A percentile compares a stretch with the other conserved stretches of the same genome.
Conservation (phyloP, 2,329 filamentous ascomycete genomes). For the Clonostachys sp. region DNA sequence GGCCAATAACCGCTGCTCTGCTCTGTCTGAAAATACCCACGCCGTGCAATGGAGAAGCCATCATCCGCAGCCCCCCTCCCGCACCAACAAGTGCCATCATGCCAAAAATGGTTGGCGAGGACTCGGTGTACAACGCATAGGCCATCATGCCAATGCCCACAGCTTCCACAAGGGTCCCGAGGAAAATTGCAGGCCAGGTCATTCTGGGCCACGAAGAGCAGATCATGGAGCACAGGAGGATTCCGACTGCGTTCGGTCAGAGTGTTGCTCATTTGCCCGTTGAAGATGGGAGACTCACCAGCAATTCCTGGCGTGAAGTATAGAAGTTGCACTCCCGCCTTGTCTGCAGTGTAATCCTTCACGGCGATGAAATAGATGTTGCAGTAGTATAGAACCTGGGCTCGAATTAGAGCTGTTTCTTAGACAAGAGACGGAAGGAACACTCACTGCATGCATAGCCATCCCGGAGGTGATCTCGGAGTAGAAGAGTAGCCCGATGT, state of each 20-base stretch:
- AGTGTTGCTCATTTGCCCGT: too few relatives aligned
- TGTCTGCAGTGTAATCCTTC: slow-evolving; percentile 37
- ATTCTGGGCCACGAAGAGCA: slow-evolving; percentile 59
- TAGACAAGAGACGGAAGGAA: background rate
- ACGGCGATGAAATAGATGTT: slow-evolving; percentile 65
- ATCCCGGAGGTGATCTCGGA: slow-evolving; percentile 58
- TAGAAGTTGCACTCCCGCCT: slow-evolving; percentile 53
- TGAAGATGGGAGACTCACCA: slow-evolving; percentile 24
- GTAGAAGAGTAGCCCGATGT: slow-evolving; percentile 57
- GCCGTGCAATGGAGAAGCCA: slow-evolving; percentile 59
- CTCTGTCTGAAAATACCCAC: slow-evolving; percentile 55
- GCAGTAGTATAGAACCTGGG: slow-evolving; percentile 60
- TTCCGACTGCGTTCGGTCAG: slow-evolving; percentile 33
- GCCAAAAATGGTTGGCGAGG: slow-evolving; percentile 49
- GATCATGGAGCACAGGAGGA: slow-evolving; percentile 51
- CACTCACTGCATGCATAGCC: slow-evolving; percentile 39
- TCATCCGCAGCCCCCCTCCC: slow-evolving; percentile 61
- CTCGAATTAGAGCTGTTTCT: slow-evolving; percentile 26
- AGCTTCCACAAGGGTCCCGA: slow-evolving; percentile 52
- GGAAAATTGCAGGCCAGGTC: slow-evolving; percentile 54
- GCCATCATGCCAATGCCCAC: slow-evolving; percentile 54
- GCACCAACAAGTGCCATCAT: slow-evolving; percentile 63
- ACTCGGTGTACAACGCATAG: slow-evolving; percentile 46
- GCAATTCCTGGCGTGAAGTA: slow-evolving; percentile 62
- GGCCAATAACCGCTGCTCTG: slow-evolving; percentile 53